A percentile compares a stretch with the other conserved stretches of the same genome.
Conservation (phyloP, 805 yeast species). For the Yamadazyma takamatsuzukensis region DNA sequence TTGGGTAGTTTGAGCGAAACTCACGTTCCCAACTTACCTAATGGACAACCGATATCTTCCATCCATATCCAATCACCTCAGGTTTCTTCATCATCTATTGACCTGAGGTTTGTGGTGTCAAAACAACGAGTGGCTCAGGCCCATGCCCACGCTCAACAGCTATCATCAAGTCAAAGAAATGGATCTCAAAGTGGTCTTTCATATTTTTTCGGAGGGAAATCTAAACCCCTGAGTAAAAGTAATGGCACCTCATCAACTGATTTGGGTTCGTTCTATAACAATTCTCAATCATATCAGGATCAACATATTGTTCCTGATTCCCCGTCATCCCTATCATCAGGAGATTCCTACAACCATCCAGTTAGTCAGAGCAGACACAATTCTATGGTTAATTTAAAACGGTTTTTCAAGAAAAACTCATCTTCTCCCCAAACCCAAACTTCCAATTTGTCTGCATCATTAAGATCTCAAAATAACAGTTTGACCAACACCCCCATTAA, state of each 20-base stretch:
- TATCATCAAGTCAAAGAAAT: slow-evolving; percentile 30
- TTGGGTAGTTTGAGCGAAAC: slow-evolving; percentile 11
- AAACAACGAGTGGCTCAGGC: slow-evolving; percentile 65
- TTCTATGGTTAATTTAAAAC: slow-evolving; percentile 73
- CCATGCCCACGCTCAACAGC: slow-evolving; percentile 42
- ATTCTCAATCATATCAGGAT: slow-evolving; percentile 29
- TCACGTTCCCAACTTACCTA: slow-evolving; percentile 48
- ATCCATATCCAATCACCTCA: slow-evolving; percentile 70
- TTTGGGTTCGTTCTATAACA: slow-evolving; percentile 39
- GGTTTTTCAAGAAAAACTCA: slow-evolving; percentile 57
- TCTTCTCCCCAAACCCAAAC: slow-evolving; percentile 7
- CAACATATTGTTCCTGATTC: slow-evolving; percentile 23
- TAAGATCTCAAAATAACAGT: slow-evolving; percentile 17
- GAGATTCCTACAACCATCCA: slow-evolving; percentile 23
- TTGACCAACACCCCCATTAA: slow-evolving; percentile 12
- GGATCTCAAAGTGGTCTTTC: slow-evolving; percentile 48
- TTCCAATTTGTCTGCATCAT: slow-evolving; percentile 21
- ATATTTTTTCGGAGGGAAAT: slow-evolving; percentile 43
- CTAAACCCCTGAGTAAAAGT: slow-evolving; percentile 33
- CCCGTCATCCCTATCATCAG: slow-evolving; percentile 33
- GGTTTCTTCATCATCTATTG: slow-evolving; percentile 59
- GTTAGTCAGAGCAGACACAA: slow-evolving; percentile 55
- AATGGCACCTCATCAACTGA: slow-evolving; percentile 35
- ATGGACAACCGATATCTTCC: slow-evolving; percentile 57
- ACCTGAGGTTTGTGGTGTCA: slow-evolving; percentile 80